Evolutionary conservation across 306 rosid genomes (phyloP).

Genomic region (Vigna reflexopilosa): DNA sequence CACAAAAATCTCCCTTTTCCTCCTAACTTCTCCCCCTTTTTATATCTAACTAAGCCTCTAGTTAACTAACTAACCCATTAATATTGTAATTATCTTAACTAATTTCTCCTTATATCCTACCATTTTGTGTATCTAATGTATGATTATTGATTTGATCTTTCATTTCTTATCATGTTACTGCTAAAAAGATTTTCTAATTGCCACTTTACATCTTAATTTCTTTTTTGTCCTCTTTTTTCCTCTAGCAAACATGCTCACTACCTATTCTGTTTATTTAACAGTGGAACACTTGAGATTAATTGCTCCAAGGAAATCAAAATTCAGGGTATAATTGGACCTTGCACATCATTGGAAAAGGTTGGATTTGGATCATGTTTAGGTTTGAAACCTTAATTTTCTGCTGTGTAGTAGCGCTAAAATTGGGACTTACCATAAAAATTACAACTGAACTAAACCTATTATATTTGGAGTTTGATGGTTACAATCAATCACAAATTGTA

Average conservation of each 20-base stretch:
- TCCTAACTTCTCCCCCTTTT: too few species aligned
- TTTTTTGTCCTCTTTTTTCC: neutral
- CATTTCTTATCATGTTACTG: neutral
- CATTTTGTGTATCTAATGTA: constrained; percentile 4
- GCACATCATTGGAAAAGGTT: constrained; percentile 95
- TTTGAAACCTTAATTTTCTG: constrained; percentile 28
- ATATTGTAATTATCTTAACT: too few species aligned
- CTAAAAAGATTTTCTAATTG: neutral
- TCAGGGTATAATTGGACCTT: constrained; percentile 92
- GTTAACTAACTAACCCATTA: too few species aligned
- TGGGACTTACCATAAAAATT: neutral
- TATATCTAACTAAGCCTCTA: too few species aligned
- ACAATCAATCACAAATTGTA: constrained; percentile 50
- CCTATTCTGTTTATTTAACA: constrained; percentile 48
- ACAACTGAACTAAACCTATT: neutral
- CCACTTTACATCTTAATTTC: constrained; percentile 4
- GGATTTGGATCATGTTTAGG: constrained; percentile 37
- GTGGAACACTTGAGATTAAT: constrained; percentile 86
- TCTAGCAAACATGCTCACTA: constrained; percentile 21
- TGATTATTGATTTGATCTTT: constrained; percentile 10
- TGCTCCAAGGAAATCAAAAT: constrained; percentile 91
- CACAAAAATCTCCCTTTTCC: too few species aligned
- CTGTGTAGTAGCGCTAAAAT: constrained; percentile 31
- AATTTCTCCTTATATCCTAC: too few species aligned
- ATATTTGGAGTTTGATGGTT: constrained; percentile 45